These are phyloP conservation scores for Periconia digitata DNA, from an alignment of 2,329 filamentous ascomycete genomes.

Conservation along the genomic window DNA sequence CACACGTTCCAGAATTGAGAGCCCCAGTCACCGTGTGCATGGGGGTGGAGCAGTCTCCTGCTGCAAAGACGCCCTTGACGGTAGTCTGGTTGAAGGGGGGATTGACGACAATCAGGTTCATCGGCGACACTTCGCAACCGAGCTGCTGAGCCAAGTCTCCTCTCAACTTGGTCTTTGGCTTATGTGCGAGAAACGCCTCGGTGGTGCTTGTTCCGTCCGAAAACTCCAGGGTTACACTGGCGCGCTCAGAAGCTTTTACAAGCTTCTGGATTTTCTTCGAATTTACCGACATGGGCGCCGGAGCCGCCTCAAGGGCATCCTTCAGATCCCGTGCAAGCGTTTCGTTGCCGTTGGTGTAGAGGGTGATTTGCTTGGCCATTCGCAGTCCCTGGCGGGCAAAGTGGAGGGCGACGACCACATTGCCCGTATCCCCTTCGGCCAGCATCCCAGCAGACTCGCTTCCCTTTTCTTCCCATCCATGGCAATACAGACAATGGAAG, in stretches of 20 bases:
- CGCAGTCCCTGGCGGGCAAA: conserved; percentile 2
- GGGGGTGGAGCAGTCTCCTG: conserved; percentile 47
- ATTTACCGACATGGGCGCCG: conserved; percentile 41
- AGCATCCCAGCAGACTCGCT: neutral
- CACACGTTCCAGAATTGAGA: conserved; percentile 1
- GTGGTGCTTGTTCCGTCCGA: conserved; percentile 37
- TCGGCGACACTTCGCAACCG: conserved; percentile 44
- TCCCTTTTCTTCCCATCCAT: conserved; percentile 4
- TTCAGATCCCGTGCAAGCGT: conserved; percentile 25
- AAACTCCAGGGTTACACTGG: conserved; percentile 43
- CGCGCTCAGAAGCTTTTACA: conserved; percentile 26
- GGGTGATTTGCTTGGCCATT: conserved; percentile 43
- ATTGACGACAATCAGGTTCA: conserved; percentile 48
- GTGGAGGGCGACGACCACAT: neutral
- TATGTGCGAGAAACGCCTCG: conserved; percentile 11
- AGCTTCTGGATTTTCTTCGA: conserved; percentile 27
- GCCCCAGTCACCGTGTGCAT: conserved; percentile 7
- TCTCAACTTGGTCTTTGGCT: conserved; percentile 30
- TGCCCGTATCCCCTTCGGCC: neutral
- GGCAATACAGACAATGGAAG: conserved; percentile 8
- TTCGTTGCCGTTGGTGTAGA: conserved; percentile 56
- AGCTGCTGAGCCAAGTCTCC: conserved; percentile 49
- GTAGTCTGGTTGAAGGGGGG: conserved; percentile 51
- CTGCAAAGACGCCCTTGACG: conserved; percentile 54
- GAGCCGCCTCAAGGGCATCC: neutral